phyloP scores from a whole-genome alignment of 2,329 filamentous ascomycete genomes.

The Pseudomassariella vexata region DNA sequence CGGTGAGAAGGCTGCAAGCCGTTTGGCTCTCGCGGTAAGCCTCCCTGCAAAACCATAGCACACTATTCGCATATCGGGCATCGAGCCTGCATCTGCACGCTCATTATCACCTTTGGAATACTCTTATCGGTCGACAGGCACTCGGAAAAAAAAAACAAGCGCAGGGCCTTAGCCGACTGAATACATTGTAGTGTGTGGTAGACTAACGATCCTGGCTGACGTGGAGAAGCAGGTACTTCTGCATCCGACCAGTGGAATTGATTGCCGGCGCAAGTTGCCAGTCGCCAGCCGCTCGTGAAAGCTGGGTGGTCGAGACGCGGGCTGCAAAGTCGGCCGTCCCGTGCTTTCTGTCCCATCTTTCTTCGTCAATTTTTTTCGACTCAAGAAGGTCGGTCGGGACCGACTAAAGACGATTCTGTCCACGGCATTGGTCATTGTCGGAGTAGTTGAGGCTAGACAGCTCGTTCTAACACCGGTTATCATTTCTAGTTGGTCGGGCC shows the following conservation, averaged over 20 bases:
- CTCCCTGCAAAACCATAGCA: conserved; percentile 19
- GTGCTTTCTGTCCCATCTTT: neutral
- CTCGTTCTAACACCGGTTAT: conserved; percentile 1
- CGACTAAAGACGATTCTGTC: too few relatives aligned
- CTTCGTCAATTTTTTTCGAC: neutral
- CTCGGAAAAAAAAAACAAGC: too few relatives aligned
- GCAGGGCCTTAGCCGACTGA: too few relatives aligned
- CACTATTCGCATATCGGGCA: conserved; percentile 9
- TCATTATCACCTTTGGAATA: conserved; percentile 4
- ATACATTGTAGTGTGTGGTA: too few relatives aligned
- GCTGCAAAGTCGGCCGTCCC: conserved; percentile 6
- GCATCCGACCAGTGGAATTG: too few relatives aligned
- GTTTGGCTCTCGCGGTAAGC: conserved; percentile 26
- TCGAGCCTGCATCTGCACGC: conserved; percentile 1
- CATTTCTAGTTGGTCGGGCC: conserved; percentile 6
- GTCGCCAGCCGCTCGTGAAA: too few relatives aligned
- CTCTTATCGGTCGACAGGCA: too few relatives aligned
- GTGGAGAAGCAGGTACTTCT: too few relatives aligned
- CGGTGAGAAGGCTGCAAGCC: conserved; percentile 30
- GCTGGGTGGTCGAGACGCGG: conserved; percentile 4
- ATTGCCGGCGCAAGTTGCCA: too few relatives aligned
- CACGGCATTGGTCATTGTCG: conserved; percentile 1
- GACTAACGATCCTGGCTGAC: too few relatives aligned
- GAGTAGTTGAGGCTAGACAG: neutral
- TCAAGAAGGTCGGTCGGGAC: conserved; percentile 1